phyloP scores from a whole-genome alignment of 2,329 filamentous ascomycete genomes.

The Cercospora citrullina region DNA sequence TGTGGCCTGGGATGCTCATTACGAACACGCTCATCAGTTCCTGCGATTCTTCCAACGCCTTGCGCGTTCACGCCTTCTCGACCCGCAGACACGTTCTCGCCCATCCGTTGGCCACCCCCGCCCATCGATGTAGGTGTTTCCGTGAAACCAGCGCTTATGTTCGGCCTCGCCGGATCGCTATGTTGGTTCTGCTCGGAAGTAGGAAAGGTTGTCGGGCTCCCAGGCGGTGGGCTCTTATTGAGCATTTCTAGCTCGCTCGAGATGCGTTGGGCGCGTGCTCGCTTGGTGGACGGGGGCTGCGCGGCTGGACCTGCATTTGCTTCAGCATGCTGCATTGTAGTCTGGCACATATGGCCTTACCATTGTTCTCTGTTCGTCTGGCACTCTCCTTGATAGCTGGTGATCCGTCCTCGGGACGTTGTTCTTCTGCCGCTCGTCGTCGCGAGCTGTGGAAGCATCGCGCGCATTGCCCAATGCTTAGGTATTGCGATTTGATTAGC shows the following conservation, averaged over 20 bases:
- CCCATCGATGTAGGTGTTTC: conserved; percentile 21
- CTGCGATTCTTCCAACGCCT: conserved; percentile 19
- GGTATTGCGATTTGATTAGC: conserved; percentile 17
- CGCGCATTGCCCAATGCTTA: conserved; percentile 26
- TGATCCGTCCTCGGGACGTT: conserved; percentile 16
- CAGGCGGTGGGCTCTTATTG: conserved; percentile 28
- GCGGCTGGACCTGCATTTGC: conserved; percentile 8
- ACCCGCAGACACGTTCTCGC: conserved; percentile 27
- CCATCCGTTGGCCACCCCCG: conserved; percentile 23
- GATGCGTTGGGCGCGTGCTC: conserved; percentile 28
- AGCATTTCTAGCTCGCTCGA: conserved; percentile 32
- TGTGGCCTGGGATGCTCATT: conserved; percentile 19
- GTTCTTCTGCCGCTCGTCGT: conserved; percentile 14
- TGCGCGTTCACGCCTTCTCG: conserved; percentile 31
- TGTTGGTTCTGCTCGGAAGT: conserved; percentile 19
- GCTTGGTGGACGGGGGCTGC: conserved; percentile 10
- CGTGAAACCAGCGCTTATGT: conserved; percentile 22
- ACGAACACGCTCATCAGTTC: conserved; percentile 14
- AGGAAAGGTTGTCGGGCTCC: conserved; percentile 14
- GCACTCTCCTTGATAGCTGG: conserved; percentile 14
- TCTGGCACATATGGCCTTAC: background rate
- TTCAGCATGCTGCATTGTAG: background rate
- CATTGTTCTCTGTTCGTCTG: conserved; percentile 9
- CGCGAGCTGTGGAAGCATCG: conserved; percentile 28
- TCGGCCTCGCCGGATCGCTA: conserved; percentile 18